These are phyloP conservation scores for Suillus lakei DNA, from an alignment of 768 basidiomycete species.

Conservation along the genomic window DNA sequence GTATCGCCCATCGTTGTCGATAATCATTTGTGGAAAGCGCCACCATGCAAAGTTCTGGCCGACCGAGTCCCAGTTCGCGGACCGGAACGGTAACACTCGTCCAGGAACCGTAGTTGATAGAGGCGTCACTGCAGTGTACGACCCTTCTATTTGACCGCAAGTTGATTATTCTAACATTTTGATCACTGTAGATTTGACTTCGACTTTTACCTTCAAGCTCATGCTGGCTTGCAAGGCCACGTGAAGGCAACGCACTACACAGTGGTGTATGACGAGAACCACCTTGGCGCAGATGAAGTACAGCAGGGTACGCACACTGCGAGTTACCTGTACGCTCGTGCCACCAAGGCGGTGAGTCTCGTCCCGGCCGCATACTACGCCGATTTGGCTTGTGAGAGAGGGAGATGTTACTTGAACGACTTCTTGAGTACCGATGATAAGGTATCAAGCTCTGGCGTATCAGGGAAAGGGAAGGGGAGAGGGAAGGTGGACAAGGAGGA, in stretches of 20 bases:
- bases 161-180: not conserved
- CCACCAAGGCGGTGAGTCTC: constrained; percentile 83
- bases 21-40: constrained; percentile 83
- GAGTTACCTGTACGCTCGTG: constrained; percentile 80
- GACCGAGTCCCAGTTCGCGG: constrained; percentile 50
- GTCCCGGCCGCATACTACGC: constrained; percentile 83
- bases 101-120: constrained; percentile 84
- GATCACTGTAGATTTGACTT: constrained; percentile 56
- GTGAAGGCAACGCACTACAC: constrained; percentile 80
- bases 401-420: constrained; percentile 75
- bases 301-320: constrained; percentile 73
- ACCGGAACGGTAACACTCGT: constrained; percentile 74
- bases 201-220: constrained; percentile 75
- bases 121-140: constrained; percentile 74
- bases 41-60: constrained; percentile 64
- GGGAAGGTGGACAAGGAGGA: constrained; percentile 37
- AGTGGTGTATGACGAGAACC: constrained; percentile 79
- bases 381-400: constrained; percentile 83
- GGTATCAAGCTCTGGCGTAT: constrained; percentile 38
- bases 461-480: constrained; percentile 40
- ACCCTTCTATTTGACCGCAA: constrained; percentile 23
- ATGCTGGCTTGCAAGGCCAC: constrained; percentile 72
- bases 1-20: constrained; percentile 69
- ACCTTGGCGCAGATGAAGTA: constrained; percentile 67
- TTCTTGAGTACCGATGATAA: constrained; percentile 64